phyloP scores from a whole-genome alignment of 129 eudicot genomes.

The Calendula officinalis region DNA sequence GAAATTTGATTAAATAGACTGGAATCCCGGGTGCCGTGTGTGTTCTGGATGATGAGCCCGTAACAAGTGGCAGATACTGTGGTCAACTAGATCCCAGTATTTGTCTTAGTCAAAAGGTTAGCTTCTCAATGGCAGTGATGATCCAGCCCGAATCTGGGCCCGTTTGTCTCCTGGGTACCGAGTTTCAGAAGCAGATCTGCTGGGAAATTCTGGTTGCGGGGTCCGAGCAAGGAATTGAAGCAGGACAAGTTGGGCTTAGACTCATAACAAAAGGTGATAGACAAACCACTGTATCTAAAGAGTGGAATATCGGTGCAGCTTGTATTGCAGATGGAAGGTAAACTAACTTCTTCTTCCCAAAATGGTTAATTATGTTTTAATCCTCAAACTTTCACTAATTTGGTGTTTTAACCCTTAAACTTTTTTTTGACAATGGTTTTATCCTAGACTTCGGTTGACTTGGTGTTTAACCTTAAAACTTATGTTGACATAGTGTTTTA shows the following conservation, averaged over 20 bases:
- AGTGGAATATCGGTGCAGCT: slow-evolving; percentile 90
- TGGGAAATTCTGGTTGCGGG: slow-evolving; percentile 98
- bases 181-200: slow-evolving; percentile 77
- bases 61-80: slow-evolving; percentile 81
- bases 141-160: slow-evolving; percentile 99
- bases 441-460: too few relatives aligned
- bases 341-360: not conserved
- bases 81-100: slow-evolving; percentile 79
- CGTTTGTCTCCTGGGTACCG: slow-evolving; percentile 88
- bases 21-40: slow-evolving; percentile 93
- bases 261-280: slow-evolving; percentile 88
- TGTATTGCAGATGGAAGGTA: slow-evolving; percentile 99
- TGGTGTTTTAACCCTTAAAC: too few relatives aligned
- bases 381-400: too few relatives aligned
- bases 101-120: slow-evolving; percentile 76
- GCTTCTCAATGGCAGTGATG: slow-evolving; percentile 79
- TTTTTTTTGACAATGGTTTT: too few relatives aligned
- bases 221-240: slow-evolving; percentile 97
- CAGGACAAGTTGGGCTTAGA: slow-evolving; percentile 97
- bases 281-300: slow-evolving; percentile 79
- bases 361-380: not conserved
- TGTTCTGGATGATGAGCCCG: slow-evolving; percentile 95
- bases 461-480: too few relatives aligned
- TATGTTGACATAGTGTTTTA: too few relatives aligned
- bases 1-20: slow-evolving; percentile 38